Conservation (phyloP, 1,284 basidiomycete species). For the Athelia sp. region DNA sequence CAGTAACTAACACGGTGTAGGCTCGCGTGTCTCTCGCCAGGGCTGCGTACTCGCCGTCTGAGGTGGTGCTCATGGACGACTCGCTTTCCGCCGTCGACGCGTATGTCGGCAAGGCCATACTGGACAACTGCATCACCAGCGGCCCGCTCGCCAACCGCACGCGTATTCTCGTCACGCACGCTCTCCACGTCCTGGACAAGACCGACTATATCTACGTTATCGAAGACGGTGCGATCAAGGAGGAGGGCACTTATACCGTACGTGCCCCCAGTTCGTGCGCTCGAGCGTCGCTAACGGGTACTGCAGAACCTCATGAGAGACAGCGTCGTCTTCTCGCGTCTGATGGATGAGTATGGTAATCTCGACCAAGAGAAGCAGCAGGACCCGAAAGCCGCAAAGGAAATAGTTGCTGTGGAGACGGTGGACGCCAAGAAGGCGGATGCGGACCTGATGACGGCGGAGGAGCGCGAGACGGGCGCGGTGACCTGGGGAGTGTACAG, state of each 20-base stretch:
- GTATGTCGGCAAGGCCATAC: slow-evolving; percentile 37
- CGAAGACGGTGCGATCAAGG: slow-evolving; percentile 48
- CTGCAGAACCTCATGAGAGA: slow-evolving; percentile 34
- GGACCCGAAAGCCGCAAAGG: slow-evolving; percentile 9
- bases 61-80: slow-evolving; percentile 48
- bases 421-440: slow-evolving; percentile 22
- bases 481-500: slow-evolving; percentile 28
- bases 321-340: slow-evolving; percentile 36
- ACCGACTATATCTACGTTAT: slow-evolving; percentile 49
- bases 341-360: slow-evolving; percentile 39
- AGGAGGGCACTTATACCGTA: slow-evolving; percentile 42
- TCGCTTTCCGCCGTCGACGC: slow-evolving; percentile 50
- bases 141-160: slow-evolving; percentile 43
- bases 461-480: slow-evolving; percentile 30
- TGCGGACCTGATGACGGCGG: slow-evolving; percentile 22
- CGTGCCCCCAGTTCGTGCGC: slow-evolving; percentile 7
- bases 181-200: slow-evolving; percentile 45
- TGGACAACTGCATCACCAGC: slow-evolving; percentile 40
- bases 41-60: slow-evolving; percentile 55
- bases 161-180: slow-evolving; percentile 56
- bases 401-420: slow-evolving; percentile 5
- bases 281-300: background rate
- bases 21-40: slow-evolving; percentile 60
- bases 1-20: slow-evolving; percentile 28
- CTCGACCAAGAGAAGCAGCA: slow-evolving; percentile 18